Percentiles rank a stretch among this genome's conserved stretches.
These are phyloP conservation scores for Monascus ruber DNA, from an alignment of 2,329 filamentous ascomycete genomes.

Conservation along the genomic window DNA sequence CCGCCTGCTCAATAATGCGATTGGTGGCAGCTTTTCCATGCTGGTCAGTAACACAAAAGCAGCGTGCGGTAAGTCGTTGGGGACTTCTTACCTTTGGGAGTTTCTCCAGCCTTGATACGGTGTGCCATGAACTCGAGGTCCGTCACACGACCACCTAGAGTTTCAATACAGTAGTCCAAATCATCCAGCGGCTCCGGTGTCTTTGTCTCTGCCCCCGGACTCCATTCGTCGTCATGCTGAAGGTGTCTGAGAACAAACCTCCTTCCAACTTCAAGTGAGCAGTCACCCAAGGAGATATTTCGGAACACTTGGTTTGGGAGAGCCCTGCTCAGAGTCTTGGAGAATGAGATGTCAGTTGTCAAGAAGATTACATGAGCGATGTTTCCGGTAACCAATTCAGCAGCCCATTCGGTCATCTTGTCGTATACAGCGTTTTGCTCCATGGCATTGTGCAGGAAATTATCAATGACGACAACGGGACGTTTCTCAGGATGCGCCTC, in stretches of 20 bases:
- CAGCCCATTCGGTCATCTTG: constrained; percentile 81
- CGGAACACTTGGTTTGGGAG: constrained; percentile 86
- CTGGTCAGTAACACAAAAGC: constrained; percentile 8
- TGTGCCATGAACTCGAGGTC: constrained; percentile 92
- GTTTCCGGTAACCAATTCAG: constrained; percentile 71
- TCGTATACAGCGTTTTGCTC: constrained; percentile 57
- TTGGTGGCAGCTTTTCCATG: constrained; percentile 53
- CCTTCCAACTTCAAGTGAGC: constrained; percentile 75
- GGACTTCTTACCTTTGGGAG: constrained; percentile 44
- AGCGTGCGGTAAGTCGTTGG: background rate
- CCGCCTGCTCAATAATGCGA: constrained; percentile 81
- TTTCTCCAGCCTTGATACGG: constrained; percentile 76
- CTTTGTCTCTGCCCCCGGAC: constrained; percentile 20
- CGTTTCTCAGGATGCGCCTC: constrained; percentile 78
- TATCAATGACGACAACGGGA: constrained; percentile 80
- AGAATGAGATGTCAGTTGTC: constrained; percentile 78
- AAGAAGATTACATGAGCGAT: constrained; percentile 91
- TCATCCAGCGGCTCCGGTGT: constrained; percentile 42
- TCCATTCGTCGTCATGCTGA: constrained; percentile 30
- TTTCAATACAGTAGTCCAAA: constrained; percentile 69
- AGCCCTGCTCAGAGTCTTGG: constrained; percentile 75
- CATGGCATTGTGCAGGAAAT: constrained; percentile 72
- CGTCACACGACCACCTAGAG: constrained; percentile 81
- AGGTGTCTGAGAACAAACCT: constrained; percentile 81
- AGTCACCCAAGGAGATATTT: constrained; percentile 73